Evolutionary conservation across 305 asterid species (phyloP).

Genomic region (Lippia alba): DNA sequence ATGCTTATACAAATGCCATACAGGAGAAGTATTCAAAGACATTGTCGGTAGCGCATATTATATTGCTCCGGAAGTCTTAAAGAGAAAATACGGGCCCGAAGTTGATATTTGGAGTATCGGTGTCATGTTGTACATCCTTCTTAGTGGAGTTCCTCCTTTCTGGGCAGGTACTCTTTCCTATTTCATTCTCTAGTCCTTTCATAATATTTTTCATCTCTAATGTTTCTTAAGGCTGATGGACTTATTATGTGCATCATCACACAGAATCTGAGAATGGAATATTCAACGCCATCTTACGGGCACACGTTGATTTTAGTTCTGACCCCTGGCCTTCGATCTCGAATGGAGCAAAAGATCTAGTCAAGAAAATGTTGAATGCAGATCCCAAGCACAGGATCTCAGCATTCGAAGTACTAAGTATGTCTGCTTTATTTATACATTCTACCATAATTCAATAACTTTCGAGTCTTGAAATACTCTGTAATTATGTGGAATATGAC

Average conservation of each 20-base stretch:
- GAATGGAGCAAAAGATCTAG: constrained; percentile 76
- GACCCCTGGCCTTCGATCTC: constrained; percentile 94
- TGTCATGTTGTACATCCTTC: constrained; percentile 85
- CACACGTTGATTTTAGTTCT: constrained; percentile 71
- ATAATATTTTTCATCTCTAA: too few species aligned
- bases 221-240: background rate
- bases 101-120: constrained; percentile 93
- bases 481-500: background rate
- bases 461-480: background rate
- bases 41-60: constrained; percentile 89
- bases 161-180: constrained; percentile 67
- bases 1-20: background rate
- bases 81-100: constrained; percentile 84
- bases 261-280: constrained; percentile 83
- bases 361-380: constrained; percentile 69
- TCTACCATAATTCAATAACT: background rate
- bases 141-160: constrained; percentile 91
- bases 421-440: background rate
- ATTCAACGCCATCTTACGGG: constrained; percentile 73
- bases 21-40: constrained; percentile 82
- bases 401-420: constrained; percentile 80
- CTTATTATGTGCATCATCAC: constrained; percentile 3
- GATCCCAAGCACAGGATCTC: constrained; percentile 84
- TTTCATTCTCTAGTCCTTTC: background rate
- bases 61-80: constrained; percentile 85